Percentiles rank a stretch among this genome's conserved stretches.
Conservation (phyloP, 2,329 filamentous ascomycete species). For the Mariannaea elegans region DNA sequence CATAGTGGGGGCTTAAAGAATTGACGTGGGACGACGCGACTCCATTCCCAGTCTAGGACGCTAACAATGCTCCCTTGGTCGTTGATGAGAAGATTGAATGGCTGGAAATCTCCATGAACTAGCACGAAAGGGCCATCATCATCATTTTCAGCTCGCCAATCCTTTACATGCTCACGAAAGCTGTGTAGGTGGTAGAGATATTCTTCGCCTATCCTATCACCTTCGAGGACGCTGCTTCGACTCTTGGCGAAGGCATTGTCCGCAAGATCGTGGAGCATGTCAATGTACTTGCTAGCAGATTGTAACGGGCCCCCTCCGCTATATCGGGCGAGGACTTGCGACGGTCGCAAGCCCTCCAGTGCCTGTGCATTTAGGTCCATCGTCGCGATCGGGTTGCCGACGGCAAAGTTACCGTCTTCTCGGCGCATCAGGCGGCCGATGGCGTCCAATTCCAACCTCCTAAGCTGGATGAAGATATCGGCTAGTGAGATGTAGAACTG, state of each 20-base stretch:
- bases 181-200: slow-evolving; percentile 34
- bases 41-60: slow-evolving; percentile 36
- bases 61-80: slow-evolving; percentile 19
- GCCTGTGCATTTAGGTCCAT: slow-evolving; percentile 39
- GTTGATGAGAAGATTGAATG: slow-evolving; percentile 32
- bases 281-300: slow-evolving; percentile 35
- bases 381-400: slow-evolving; percentile 19
- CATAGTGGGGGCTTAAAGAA: slow-evolving; percentile 29
- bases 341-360: slow-evolving; percentile 35
- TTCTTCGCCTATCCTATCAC: slow-evolving; percentile 31
- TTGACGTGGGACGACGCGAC: slow-evolving; percentile 29
- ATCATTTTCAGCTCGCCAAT: slow-evolving; percentile 16
- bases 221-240: slow-evolving; percentile 24
- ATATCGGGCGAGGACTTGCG: slow-evolving; percentile 22
- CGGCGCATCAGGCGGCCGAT: slow-evolving; percentile 22
- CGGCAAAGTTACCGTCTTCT: slow-evolving; percentile 9
- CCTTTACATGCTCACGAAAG: slow-evolving; percentile 25
- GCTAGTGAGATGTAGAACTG: slow-evolving; percentile 16
- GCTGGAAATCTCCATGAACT: slow-evolving; percentile 36
- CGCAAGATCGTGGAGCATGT: slow-evolving; percentile 37
- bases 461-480: slow-evolving; percentile 19
- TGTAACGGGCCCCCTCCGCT: slow-evolving; percentile 18
- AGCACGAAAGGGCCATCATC: slow-evolving; percentile 36
- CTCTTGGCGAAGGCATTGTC: slow-evolving; percentile 37
- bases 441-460: slow-evolving; percentile 27